phyloP scores from a whole-genome alignment of 225 moss, liverwort and hornwort genomes.

The Pseudisothecium myosuroides region DNA sequence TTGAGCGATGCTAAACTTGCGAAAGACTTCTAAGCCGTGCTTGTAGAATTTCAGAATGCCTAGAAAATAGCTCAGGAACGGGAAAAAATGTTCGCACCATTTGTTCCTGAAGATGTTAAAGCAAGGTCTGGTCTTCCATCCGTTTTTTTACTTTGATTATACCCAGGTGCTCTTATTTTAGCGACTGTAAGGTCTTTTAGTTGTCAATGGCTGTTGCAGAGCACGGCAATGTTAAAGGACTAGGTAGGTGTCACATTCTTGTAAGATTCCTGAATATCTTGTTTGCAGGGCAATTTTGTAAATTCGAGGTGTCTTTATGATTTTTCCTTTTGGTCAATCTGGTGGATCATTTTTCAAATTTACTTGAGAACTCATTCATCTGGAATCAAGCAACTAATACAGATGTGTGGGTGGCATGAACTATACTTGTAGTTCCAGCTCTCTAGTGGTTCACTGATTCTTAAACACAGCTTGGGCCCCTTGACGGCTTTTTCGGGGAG shows the following conservation, averaged over 20 bases:
- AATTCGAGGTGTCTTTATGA: not conserved
- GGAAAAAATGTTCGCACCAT: slow-evolving; percentile 58
- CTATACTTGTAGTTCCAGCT: not conserved
- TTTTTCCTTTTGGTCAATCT: not conserved
- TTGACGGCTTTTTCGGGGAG: not conserved
- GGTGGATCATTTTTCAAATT: not conserved
- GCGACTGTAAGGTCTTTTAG: not conserved
- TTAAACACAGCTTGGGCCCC: not conserved
- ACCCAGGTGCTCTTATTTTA: not conserved
- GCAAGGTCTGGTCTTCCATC: slow-evolving; percentile 20
- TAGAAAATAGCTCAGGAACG: not conserved
- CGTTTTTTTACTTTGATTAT: not conserved
- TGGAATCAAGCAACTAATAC: not conserved
- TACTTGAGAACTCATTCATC: not conserved
- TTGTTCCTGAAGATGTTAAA: slow-evolving; percentile 25
- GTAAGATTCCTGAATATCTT: too few relatives aligned
- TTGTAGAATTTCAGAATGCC: too few relatives aligned
- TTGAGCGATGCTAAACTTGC: too few relatives aligned
- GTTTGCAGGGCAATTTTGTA: not conserved
- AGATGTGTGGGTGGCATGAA: not conserved
- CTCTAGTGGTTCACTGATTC: not conserved
- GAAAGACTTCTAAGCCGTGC: too few relatives aligned
- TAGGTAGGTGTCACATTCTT: too few relatives aligned
- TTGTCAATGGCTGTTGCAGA: not conserved
- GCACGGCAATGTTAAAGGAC: not conserved